Percentiles rank a stretch among this genome's conserved stretches.
Evolutionary conservation across 129 eudicot species (phyloP).

Genomic region (Heracleum sosnowskyi): DNA sequence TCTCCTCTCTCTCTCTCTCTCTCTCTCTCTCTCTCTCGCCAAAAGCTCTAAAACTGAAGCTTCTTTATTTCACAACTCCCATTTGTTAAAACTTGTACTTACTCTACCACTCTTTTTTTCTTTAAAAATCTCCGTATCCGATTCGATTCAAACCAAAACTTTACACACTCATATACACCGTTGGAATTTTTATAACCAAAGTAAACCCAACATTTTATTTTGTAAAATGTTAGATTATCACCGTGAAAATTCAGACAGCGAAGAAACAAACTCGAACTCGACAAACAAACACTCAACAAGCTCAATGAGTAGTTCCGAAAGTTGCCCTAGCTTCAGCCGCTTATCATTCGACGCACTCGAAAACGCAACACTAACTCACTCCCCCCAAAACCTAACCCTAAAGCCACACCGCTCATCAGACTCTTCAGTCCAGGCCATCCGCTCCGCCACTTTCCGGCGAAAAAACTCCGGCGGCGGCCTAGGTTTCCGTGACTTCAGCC

Average conservation of each 20-base stretch:
- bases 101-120: background rate
- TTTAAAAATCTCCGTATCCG: conserved; percentile 9
- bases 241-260: conserved; percentile 23
- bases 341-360: conserved; percentile 54
- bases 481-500: conserved; percentile 58
- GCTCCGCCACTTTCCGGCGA: conserved; percentile 22
- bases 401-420: conserved; percentile 84
- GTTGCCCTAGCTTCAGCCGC: conserved; percentile 62
- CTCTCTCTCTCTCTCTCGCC: conserved; percentile 4
- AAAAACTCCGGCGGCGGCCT: conserved; percentile 26
- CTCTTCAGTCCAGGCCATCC: conserved; percentile 58
- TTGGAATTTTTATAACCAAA: background rate
- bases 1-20: background rate
- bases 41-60: background rate
- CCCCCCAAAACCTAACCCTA: conserved; percentile 37
- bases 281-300: conserved; percentile 25
- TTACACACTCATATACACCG: background rate
- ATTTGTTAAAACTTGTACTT: background rate
- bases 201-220: background rate
- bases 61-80: background rate
- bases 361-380: conserved; percentile 17
- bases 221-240: conserved; percentile 24
- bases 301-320: conserved; percentile 65
- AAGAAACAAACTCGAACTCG: conserved; percentile 22
- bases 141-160: conserved; percentile 3